Base-by-base conservation (phyloP, 768 basidiomycete genomes). In the Pisolithus tinctorius region DNA sequence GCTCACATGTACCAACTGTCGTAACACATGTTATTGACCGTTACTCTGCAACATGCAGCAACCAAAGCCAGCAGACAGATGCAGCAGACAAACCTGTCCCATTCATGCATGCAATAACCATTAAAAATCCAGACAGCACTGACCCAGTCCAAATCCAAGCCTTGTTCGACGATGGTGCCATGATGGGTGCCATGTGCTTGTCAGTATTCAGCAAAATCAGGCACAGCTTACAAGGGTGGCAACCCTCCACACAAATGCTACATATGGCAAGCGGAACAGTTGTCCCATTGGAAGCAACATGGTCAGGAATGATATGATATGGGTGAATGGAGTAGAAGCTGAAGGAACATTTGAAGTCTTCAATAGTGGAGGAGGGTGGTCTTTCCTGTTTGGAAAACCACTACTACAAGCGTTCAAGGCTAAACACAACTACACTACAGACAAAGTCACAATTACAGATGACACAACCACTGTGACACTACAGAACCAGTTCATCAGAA, bases 241-340 rank as follows among this genome's bases (percentile, higher is more conserved):
- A n/a, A 17, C 39, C n/a, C 7, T 40, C 39, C 3, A 17, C 3
- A 3, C 39, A 40, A 6, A 16, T 16, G 7, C 54, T 73, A 6
- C 43, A 61, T 2, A 70, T 73, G 71, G 71, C 69, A 10, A 61
- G 67, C 51, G 66, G 70, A 0, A 8, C 34, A 0, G n/a, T 56
- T 0, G 45, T 52, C 1, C 40, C 41, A 7, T 54, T 51, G 2
- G 13, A 51, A 16, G 58, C 51, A 3, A 20, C 10, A 0, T 58
- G 58, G 60, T 16, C 8, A 9, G 56, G 56, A 3, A n/a, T n/a
- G n/a, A n/a, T n/a, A 16, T 3, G 1, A 37, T 50, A 31, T 0
- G 1, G 6, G 23, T 47, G 11, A 25, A 30, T 6, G 26, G 39
- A 17, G 11, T 17, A 3, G 17, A 38, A 40, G 17, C 31, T 6